Conservation (phyloP, 2,329 filamentous ascomycete species). For the Aspergillus sp. region DNA sequence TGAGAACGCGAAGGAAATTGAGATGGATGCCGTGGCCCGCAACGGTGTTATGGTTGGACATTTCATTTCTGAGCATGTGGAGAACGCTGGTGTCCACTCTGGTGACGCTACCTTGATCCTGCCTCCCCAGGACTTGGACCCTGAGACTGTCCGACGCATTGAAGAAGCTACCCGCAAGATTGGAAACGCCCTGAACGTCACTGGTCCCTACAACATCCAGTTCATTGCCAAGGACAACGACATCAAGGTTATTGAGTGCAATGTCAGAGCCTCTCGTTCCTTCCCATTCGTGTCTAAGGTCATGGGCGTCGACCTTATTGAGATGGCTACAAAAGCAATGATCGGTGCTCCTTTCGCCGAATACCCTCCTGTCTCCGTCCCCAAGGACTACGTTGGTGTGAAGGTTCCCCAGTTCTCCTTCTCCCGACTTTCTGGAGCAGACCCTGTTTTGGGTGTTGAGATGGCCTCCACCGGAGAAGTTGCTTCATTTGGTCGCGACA, state of each 20-base stretch:
- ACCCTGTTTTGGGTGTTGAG: conserved; percentile 94
- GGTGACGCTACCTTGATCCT: conserved; percentile 95
- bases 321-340: conserved; percentile 98
- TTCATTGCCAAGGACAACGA: conserved; percentile 99
- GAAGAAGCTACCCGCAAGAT: conserved; percentile 96
- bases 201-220: conserved; percentile 97
- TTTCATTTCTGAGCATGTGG: conserved; percentile 97
- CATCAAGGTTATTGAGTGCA: conserved; percentile 99
- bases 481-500: conserved; percentile 90
- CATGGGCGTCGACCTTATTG: conserved; percentile 95
- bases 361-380: conserved; percentile 76
- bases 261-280: conserved; percentile 91
- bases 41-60: conserved; percentile 89
- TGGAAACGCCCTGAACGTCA: conserved; percentile 88
- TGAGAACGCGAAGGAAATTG: conserved; percentile 98
- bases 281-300: conserved; percentile 99
- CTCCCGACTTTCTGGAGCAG: conserved; percentile 91
- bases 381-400: conserved; percentile 83
- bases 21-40: conserved; percentile 96
- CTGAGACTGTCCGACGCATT: conserved; percentile 84
- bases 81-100: conserved; percentile 97
- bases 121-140: conserved; percentile 88
- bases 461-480: conserved; percentile 99
- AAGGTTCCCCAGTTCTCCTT: conserved; percentile 99
- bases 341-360: conserved; percentile 77